Evolutionary conservation across 2,329 filamentous ascomycete genomes (phyloP), one percentile per base, ranked within the genome.

Genomic region (Pseudogymnoascus sp.): DNA sequence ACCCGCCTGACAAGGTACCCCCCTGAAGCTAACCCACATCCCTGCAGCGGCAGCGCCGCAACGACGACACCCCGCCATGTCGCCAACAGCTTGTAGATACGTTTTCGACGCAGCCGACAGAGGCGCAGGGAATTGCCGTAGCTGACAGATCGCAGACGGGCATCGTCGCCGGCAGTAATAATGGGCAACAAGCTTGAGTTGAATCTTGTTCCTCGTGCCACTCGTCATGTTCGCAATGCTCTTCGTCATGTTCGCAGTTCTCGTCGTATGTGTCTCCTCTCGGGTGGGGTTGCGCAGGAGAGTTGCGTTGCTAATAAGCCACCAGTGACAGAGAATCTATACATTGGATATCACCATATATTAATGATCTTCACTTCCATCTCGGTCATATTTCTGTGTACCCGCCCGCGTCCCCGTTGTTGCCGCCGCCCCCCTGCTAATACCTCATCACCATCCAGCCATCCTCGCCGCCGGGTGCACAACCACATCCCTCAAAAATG

Each of bases 311-410:
- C 50, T 59, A 4, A 59, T 21, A 10, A 17, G 2, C 23, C 15
- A 29, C 38, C 60, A 19, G 31, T 40, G 4, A 66, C 87, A 85
- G 84, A 2, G 21, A 23, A 2, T 72, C 85, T 83, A 74, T 88
- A 88, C 73, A 80, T 89, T 64, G 87, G 86, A 68, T 88, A 88
- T 72, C 87, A 88, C 74, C 85, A 99, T 85, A 89, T 97, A 68
- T 84, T 99, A 75, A 99, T 99, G 95, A 91, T 97, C 71, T 80
- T 99, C 69, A 96, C 97, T 73, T 92, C 90, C 63, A 81, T 97
- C 64, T 86, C 93, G 42, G 96, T 97, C 72, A 96, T 99, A 76
- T 81, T 99, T 74, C 82, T 99, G 68, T 97, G 93, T 96, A 81
- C 79, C 91, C 83, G 31, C 17, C 19, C 31, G 63, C 35, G 63